Evolutionary conservation across 2,329 filamentous ascomycete species (phyloP), one percentile per base, ranked within the genome.

Genomic region (Pseudogymnoascus sp.): DNA sequence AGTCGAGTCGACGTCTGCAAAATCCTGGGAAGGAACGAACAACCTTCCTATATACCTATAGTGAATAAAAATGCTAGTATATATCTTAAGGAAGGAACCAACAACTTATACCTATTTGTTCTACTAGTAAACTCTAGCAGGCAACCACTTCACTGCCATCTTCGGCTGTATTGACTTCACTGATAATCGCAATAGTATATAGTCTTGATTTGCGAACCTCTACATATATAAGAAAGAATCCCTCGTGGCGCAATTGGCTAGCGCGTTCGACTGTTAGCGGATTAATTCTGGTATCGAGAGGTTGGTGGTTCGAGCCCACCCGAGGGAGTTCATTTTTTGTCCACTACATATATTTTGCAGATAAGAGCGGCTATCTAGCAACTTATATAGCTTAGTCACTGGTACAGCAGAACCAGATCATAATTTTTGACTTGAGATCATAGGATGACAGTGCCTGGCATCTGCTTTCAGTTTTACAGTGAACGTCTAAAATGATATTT

Each of bases 181-280:
- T 13, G 3, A 34, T n/a, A 13, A 34, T 38, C 4, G 0, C 38
- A 23, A 18, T 41, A 5, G 5, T 41, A 41, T 21, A 21, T 21
- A 41, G 19, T 41, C 23, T 13, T 0, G 13, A 19, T 41, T 21
- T 12, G 7, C 3, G 1, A 21, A 23, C 7, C n/a, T 13, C 3
- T 12, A 41, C 3, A 7, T 3, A 41, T 21, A 6, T 6, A 41
- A 41, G 6, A 10, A 3, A 12, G 21, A 3, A 23, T 41, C 38
- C 38, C 38, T 41, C 38, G 38, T 41, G 38, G 38, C 38, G 38
- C 38, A 41, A 41, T 41, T 41, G 38, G 38, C 38, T 41, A 41
- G 38, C 38, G 38, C 38, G 38, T 41, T 41, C 38, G 38, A 41
- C 38, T 41, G 38, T 41, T 41, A 41, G 1, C 5, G 5, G 18